These are phyloP conservation scores for Linum lewisii DNA, from an alignment of 345 rosid genomes.

Conservation along the genomic window DNA sequence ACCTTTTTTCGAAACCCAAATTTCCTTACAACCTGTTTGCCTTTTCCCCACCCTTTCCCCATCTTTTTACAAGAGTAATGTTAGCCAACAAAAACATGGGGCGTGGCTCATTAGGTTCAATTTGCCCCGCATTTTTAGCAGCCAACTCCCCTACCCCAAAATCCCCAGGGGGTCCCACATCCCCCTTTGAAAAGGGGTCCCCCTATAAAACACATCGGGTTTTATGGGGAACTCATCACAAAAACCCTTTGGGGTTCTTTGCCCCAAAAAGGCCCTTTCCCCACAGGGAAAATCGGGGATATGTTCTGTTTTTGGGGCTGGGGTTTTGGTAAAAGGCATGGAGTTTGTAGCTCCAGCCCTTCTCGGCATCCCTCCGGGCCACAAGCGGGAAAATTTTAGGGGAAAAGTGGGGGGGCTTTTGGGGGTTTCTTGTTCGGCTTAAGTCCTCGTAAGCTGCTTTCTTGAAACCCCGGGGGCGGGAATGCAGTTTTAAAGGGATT, in stretches of 20 bases:
- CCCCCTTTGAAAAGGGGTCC: constrained; percentile 85
- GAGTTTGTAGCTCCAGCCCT: no score
- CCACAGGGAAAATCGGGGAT: constrained; percentile 69
- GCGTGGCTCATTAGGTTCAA: constrained; percentile 43
- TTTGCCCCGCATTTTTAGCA: constrained; percentile 43
- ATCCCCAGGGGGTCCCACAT: constrained; percentile 58
- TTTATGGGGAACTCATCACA: constrained; percentile 38
- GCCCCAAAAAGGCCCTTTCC: constrained; percentile 73
- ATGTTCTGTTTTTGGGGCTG: constrained; percentile 65
- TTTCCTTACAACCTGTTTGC: constrained; percentile 58
- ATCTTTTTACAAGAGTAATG: constrained; percentile 59
- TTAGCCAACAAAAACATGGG: constrained; percentile 71
- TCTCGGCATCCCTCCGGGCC: no score
- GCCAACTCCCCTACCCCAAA: constrained; percentile 55
- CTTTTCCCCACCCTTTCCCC: constrained; percentile 69
- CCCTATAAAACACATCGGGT: constrained; percentile 58
- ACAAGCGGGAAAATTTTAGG: no score
- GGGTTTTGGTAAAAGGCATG: no score
- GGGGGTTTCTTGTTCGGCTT: constrained; percentile 42
- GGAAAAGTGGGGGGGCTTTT: no score
- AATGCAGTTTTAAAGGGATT: constrained; percentile 77
- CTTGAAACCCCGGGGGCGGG: constrained; percentile 78
- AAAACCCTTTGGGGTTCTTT: constrained; percentile 58
- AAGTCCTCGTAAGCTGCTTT: constrained; percentile 53
- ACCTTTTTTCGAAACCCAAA: constrained; percentile 61